Base-by-base conservation (phyloP, 2,329 filamentous ascomycete species). In the Trichoderma asperellum region DNA sequence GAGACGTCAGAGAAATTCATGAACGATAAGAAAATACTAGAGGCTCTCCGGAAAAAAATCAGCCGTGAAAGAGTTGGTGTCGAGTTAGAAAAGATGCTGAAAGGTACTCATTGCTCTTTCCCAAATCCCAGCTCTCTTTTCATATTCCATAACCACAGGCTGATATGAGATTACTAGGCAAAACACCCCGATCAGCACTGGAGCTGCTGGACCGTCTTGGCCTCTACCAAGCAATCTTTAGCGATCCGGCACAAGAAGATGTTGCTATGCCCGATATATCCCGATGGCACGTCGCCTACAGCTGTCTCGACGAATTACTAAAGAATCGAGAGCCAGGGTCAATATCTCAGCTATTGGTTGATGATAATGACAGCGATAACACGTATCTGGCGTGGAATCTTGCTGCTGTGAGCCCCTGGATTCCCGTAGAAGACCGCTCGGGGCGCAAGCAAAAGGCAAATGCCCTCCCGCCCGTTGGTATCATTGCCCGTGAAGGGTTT, bases 11-110 rank as follows among this genome's bases (percentile, higher is more conserved):
- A 91, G 75, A 77, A 83, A 53, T 90, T 88, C 29, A 99, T 99
- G 95, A 86, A 85, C 14, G 86, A 97, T 73, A 77, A 82, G n/a
- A 85, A 87, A n/a, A 96, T 99, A 60, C 86, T 94, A 70, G 83
- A 89, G 12, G 92, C 93, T 4, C 82, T 99, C n/a, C 88, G 87
- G 61, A 79, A 91, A 35, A 99, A 99, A 78, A 98, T 99, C 73
- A 97, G 92, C 75, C 89, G 94, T 67, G 96, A 99, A 79, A 86
- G 96, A 69, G 90, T 99, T 1, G 93, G 93, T 0, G 87, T 91
- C 4, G 96, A 99, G 77, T 75, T 97, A 4, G 92, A 95, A 76
- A 98, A 72, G 32, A 72, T 72, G 67, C 43, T 73, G 4, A 71
- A 67, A 55, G 64, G 68, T 63, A 56, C 12, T 58, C 34, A 18